A percentile compares a stretch with the other conserved stretches of the same genome.
phyloP scores from a whole-genome alignment of 2,329 filamentous ascomycete species.

The Fusarium sp. region DNA sequence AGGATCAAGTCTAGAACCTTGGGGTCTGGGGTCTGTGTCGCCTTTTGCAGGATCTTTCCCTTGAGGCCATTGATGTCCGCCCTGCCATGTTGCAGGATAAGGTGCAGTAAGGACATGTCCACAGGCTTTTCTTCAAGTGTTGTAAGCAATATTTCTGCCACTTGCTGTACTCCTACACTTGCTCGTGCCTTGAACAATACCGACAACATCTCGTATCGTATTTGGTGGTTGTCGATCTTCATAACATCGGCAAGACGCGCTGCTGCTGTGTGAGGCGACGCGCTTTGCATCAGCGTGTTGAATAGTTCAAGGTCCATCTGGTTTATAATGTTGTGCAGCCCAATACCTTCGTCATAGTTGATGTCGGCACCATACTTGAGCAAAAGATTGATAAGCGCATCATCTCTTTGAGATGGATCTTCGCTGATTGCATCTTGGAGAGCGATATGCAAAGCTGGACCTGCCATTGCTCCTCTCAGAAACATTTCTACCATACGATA shows the following conservation, averaged over 20 bases:
- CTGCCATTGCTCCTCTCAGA: slow-evolving; percentile 61
- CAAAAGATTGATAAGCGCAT: slow-evolving; percentile 64
- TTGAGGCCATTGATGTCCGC: slow-evolving; percentile 65
- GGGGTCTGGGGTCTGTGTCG: slow-evolving; percentile 59
- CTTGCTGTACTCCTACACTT: slow-evolving; percentile 56
- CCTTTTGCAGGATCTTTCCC: slow-evolving; percentile 58
- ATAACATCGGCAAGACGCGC: slow-evolving; percentile 64
- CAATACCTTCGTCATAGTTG: slow-evolving; percentile 65
- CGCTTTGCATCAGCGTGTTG: slow-evolving; percentile 59
- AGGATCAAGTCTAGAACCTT: slow-evolving; percentile 63
- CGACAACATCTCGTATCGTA: slow-evolving; percentile 60
- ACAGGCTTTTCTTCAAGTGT: slow-evolving; percentile 59
- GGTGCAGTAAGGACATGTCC: slow-evolving; percentile 62
- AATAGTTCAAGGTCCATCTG: slow-evolving; percentile 63
- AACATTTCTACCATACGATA: slow-evolving; percentile 64
- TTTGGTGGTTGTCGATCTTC: slow-evolving; percentile 56
- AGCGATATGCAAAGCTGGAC: slow-evolving; percentile 61
- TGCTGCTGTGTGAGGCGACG: slow-evolving; percentile 61
- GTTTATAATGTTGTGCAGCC: slow-evolving; percentile 61
- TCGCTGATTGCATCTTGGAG: slow-evolving; percentile 66
- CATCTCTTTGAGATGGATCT: slow-evolving; percentile 60
- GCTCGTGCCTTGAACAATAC: slow-evolving; percentile 62
- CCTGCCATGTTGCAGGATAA: slow-evolving; percentile 63
- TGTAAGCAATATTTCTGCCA: slow-evolving; percentile 58
- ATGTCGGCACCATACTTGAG: slow-evolving; percentile 65